Evolutionary conservation across 306 rosid species (phyloP), one percentile per base, ranked within the genome.

Genomic region (Leucaena leucocephala): DNA sequence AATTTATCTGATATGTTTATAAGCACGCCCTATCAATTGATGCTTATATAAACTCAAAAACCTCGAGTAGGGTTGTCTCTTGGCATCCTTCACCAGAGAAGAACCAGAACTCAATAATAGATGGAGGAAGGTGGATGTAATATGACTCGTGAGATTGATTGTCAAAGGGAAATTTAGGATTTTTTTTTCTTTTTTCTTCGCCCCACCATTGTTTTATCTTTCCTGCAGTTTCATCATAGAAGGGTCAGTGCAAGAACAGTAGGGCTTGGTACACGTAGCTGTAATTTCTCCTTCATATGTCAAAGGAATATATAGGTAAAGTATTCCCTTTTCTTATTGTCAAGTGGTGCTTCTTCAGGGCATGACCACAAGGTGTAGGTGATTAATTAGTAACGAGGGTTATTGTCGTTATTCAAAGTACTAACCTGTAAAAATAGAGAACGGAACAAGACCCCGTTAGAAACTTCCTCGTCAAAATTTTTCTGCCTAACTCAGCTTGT

Each of bases 101-200:
- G 83, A 76, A 54, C 71, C 71, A 14, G 68, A 85, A 80, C 86
- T 62, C 73, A 85, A 82, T 85, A 85, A 82, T 65, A 50, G 82
- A 71, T 52, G 81, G 75, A 67, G 89, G 75, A 78, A 1, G 78
- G 68, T 82, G 84, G 85, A 76, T 82, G 80, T 80, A 73, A 80
- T 82, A 72, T 83, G 74, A 86, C 78, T 80, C 72, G 12, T 38
- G 48, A 52, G 69, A 27, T 72, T 77, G 75, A 83, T 80, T 83
- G 83, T 61, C 78, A 68, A 68, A 69, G 65, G 81, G 50, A 3
- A n/a, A 61, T 35, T 68, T 80, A 62, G 82, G 77, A 68, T 59
- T 76, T 65, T 16, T 73, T 76, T 57, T 58, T 70, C 1, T 27
- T 27, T 55, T 19, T 8, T 55, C n/a, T 27, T 55, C 62, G 34